phyloP scores from a whole-genome alignment of 331 rosid genomes.

The Dryas integrifolia region DNA sequence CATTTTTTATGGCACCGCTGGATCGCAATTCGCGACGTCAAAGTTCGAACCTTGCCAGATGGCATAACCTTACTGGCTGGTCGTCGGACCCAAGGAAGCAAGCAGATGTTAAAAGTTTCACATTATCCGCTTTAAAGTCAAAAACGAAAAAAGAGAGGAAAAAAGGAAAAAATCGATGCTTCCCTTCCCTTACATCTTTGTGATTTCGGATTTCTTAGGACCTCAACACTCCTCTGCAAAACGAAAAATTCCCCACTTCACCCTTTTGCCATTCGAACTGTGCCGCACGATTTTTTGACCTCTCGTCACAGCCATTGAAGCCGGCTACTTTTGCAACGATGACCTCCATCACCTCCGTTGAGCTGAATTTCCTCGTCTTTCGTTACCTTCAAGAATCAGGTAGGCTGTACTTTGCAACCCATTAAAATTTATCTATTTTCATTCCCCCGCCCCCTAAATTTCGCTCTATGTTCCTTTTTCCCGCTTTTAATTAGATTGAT shows the following conservation, averaged over 20 bases:
- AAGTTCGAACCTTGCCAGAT: neutral
- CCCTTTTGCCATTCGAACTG: neutral
- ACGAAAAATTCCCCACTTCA: neutral
- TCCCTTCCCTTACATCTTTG: neutral
- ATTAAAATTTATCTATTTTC: neutral
- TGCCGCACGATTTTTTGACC: conserved; percentile 12
- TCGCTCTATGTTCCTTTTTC: neutral
- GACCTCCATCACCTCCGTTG: conserved; percentile 74
- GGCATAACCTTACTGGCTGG: neutral
- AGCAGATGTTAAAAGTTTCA: neutral
- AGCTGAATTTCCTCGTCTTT: conserved; percentile 74
- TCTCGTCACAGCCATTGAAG: conserved; percentile 20
- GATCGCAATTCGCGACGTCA: neutral
- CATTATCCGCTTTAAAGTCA: conserved; percentile 4
- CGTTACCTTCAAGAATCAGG: conserved; percentile 98
- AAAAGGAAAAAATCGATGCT: too few species aligned
- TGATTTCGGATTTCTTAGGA: neutral
- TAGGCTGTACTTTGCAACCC: conserved; percentile 7
- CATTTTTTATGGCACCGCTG: too few species aligned
- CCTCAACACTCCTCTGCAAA: conserved; percentile 29
- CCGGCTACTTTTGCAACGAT: conserved; percentile 42
- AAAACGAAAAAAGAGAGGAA: neutral
- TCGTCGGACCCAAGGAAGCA: neutral
- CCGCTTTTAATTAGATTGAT: neutral
- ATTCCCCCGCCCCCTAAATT: neutral